Percentiles rank a stretch among this genome's conserved stretches.
Conservation (phyloP, 768 basidiomycete genomes). For the Kwoniella bestiolae region DNA sequence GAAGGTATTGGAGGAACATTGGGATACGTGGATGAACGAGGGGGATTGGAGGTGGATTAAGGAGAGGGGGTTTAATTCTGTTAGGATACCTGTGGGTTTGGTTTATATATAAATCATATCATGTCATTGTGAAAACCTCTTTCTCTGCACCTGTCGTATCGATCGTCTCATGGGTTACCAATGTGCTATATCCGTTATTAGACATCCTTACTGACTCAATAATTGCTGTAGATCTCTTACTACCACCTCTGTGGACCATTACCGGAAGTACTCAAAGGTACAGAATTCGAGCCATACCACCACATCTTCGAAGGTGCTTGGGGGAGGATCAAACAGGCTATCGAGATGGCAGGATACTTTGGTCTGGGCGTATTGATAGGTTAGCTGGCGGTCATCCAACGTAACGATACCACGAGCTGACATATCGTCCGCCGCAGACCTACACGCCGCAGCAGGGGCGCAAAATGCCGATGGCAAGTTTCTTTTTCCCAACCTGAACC, state of each 20-base stretch:
- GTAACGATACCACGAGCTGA: conserved; percentile 3
- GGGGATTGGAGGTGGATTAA: conserved; percentile 73
- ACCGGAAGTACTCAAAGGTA: conserved; percentile 69
- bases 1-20: conserved; percentile 68
- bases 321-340: conserved; percentile 65
- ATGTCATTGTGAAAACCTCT: no score
- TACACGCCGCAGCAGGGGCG: conserved; percentile 79
- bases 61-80: conserved; percentile 65
- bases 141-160: no score
- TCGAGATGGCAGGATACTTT: conserved; percentile 67
- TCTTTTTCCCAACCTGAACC: not conserved
- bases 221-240: conserved; percentile 66
- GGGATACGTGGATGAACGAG: conserved; percentile 83
- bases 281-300: conserved; percentile 68
- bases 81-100: conserved; percentile 65
- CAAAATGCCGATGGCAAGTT: conserved; percentile 53
- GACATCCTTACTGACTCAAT: no score
- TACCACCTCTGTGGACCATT: conserved; percentile 78
- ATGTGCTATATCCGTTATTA: no score
- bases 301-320: conserved; percentile 68
- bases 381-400: conserved; percentile 15
- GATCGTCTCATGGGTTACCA: no score
- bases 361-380: conserved; percentile 79
- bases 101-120: not conserved
- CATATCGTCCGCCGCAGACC: conserved; percentile 58